A percentile compares a stretch with the other conserved stretches of the same genome.
Evolutionary conservation across 2,329 filamentous ascomycete species (phyloP).

Genomic region (Phyllosticta citribraziliensis): DNA sequence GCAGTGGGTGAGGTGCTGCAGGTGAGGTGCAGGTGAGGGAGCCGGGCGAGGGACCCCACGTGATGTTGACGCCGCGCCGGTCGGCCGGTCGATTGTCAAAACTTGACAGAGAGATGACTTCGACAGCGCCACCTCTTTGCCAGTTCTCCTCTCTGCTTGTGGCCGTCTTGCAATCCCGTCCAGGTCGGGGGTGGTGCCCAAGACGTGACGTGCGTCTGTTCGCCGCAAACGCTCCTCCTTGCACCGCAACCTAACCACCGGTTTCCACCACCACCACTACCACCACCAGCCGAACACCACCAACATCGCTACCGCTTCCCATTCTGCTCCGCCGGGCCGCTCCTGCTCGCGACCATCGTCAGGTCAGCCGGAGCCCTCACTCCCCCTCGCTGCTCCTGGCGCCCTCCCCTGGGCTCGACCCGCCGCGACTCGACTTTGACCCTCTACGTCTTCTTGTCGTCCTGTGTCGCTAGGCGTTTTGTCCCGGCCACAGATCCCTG

Average conservation of each 20-base stretch:
- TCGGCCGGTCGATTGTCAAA: not conserved
- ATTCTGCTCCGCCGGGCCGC: not conserved
- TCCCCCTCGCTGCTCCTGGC: not conserved
- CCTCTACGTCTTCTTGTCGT: not conserved
- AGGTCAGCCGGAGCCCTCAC: not conserved
- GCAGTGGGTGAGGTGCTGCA: not conserved
- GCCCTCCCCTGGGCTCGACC: not conserved
- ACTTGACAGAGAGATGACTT: not conserved
- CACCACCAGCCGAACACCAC: not conserved
- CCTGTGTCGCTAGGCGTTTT: not conserved
- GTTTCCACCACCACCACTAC: not conserved
- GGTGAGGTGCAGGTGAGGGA: not conserved
- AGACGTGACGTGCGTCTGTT: not conserved
- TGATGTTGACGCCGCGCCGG: not conserved
- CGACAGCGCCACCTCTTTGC: not conserved
- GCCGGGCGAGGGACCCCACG: not conserved
- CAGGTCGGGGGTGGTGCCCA: not conserved
- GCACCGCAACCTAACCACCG: not conserved
- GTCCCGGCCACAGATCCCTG: constrained; percentile 8
- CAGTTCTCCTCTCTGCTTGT: not conserved
- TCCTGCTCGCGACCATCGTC: not conserved
- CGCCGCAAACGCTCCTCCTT: not conserved
- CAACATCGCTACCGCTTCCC: not conserved
- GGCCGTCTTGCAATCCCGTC: not conserved
- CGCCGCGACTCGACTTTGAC: not conserved